Evolutionary conservation across 2,329 filamentous ascomycete genomes (phyloP), one percentile per base, ranked within the genome.

Genomic region (Dichotomopilus funicola): DNA sequence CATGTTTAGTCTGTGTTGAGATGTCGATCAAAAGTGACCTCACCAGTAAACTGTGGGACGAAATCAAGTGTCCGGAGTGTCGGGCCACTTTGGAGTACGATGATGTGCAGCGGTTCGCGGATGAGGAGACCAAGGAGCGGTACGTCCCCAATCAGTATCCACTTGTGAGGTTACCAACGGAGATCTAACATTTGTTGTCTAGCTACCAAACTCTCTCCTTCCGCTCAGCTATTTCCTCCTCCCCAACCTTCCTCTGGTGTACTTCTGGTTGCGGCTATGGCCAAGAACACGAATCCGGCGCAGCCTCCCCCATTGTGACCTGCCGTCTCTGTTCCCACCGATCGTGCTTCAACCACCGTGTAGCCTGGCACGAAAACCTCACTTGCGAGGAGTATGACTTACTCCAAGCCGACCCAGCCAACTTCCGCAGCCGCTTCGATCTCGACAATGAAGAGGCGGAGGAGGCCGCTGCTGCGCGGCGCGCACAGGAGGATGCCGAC

Each of bases 41-140:
- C 11, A 62, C 62, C 35, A 66, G 48, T 58, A 70, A 67, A 27
- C 55, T 69, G 1, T 76, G 75, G 72, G 72, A 75, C 37, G 70
- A 75, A 8, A 72, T 83, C 42, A 68, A 67, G 45, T 85, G 81
- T 51, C 78, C 79, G 0, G 75, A 79, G 49, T 85, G 81, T 59
- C 61, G 70, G 3, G 68, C 67, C 33, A 59, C 63, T 0, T 66
- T 84, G 1, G 62, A 68, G 7, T 75, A 76, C 58, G 64, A 67
- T 12, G 75, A 78, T 13, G 70, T 83, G 2, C 69, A 73, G 56
- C 66, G 67, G 0, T 75, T 73, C 52, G 77, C 79, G 1, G 71
- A 75, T 12, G 49, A 64, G 0, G 68, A 72, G 5, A 72, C 73
- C 0, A 78, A 78, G 54, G 64, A 67, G 8, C 71, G 69, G 70